Conservation (phyloP, 108 stramenopile genomes). For the Skeletonema potamos region DNA sequence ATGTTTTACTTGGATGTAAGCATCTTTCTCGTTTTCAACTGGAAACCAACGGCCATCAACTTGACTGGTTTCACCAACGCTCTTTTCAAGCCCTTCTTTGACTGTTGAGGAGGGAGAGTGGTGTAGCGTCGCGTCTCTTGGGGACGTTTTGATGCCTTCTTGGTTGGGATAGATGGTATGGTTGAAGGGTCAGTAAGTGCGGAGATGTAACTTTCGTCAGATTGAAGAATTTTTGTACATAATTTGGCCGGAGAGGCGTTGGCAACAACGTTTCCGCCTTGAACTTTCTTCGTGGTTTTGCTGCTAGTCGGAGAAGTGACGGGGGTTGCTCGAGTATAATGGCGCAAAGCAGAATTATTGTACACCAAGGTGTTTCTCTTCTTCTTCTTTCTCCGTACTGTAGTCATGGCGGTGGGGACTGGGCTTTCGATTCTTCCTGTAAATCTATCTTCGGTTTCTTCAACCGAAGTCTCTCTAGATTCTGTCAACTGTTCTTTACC, state of each 20-base stretch:
- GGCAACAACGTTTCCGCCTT: not conserved
- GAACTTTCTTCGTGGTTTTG: not conserved
- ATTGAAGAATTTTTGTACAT: not conserved
- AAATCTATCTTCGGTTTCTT: not conserved
- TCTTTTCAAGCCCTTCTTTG: not conserved
- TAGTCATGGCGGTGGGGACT: not conserved
- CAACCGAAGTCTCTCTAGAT: not conserved
- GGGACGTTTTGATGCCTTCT: not conserved
- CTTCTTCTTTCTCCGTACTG: not conserved
- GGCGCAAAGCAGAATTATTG: not conserved
- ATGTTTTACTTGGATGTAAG: not conserved
- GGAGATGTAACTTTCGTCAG: not conserved
- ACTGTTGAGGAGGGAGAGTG: not conserved
- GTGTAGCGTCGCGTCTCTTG: not conserved
- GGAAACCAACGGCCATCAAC: not conserved
- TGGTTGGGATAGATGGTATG: not conserved
- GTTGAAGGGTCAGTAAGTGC: not conserved
- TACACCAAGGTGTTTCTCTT: not conserved
- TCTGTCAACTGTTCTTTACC: not conserved
- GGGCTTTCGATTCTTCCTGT: not conserved
- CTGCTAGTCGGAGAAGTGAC: not conserved
- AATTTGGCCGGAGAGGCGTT: not conserved
- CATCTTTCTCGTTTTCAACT: not conserved
- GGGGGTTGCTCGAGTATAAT: not conserved
- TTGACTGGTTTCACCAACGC: not conserved